Evolutionary conservation across 257 asterid genomes (phyloP).

Genomic region (Jaltomata sinuosa): DNA sequence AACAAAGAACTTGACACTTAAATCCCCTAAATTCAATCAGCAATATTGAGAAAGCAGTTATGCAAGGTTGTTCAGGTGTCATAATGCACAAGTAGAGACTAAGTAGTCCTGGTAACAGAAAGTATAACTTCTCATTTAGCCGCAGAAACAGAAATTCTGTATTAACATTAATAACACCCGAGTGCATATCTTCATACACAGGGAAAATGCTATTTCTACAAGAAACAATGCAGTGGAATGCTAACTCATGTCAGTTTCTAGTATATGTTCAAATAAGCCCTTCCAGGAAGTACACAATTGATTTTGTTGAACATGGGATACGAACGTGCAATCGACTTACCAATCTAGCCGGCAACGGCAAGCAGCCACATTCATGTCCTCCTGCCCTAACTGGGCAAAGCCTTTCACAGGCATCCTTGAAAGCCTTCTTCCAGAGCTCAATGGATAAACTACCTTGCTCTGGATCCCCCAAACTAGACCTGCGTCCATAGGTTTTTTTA

Average conservation of each 20-base stretch:
- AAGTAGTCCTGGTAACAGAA: background rate
- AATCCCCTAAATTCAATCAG: background rate
- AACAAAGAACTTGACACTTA: background rate
- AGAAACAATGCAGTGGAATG: background rate
- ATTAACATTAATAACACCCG: background rate
- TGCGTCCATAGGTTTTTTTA: constrained; percentile 38
- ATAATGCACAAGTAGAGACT: background rate
- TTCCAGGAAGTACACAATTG: background rate
- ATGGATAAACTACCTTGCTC: constrained; percentile 70
- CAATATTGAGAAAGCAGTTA: background rate
- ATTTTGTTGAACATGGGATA: background rate
- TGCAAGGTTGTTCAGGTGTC: background rate
- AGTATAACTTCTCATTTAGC: background rate
- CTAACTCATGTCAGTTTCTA: background rate
- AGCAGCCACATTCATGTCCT: constrained; percentile 77
- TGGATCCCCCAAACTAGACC: constrained; percentile 36
- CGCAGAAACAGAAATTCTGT: background rate
- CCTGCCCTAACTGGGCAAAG: constrained; percentile 87
- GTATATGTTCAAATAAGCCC: background rate
- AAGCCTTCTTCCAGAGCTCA: constrained; percentile 89
- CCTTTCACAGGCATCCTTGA: constrained; percentile 86
- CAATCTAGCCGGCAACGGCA: constrained; percentile 66
- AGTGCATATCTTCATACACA: background rate
- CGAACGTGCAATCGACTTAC: constrained; percentile 24
- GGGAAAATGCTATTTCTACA: background rate